Evolutionary conservation across 306 rosid genomes (phyloP).

Genomic region (Lithocarpus polystachyus): DNA sequence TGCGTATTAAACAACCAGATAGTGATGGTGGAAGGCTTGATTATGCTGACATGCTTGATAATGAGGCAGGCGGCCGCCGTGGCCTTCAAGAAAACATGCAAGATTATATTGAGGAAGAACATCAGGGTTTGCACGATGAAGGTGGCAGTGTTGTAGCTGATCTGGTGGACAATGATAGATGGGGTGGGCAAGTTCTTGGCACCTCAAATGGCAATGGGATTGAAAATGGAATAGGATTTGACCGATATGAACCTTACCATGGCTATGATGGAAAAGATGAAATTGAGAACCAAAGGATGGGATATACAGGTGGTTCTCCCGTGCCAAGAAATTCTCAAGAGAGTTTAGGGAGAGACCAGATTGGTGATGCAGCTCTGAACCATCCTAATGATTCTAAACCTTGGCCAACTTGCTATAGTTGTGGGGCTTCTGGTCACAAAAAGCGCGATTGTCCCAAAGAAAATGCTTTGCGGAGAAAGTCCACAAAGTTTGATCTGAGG

Average conservation of each 20-base stretch:
- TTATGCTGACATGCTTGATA: slow-evolving; percentile 27
- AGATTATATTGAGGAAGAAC: slow-evolving; percentile 31
- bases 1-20: slow-evolving; percentile 6
- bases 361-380: slow-evolving; percentile 23
- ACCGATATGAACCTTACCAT: slow-evolving; percentile 48
- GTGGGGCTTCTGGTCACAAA: slow-evolving; percentile 59
- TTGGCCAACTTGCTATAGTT: slow-evolving; percentile 34
- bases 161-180: slow-evolving; percentile 42
- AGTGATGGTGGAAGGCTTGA: slow-evolving; percentile 27
- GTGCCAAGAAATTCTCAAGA: slow-evolving; percentile 28
- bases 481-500: slow-evolving; percentile 22
- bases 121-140: slow-evolving; percentile 24
- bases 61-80: slow-evolving; percentile 23
- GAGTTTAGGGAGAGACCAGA: slow-evolving; percentile 15
- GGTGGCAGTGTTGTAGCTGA: slow-evolving; percentile 29
- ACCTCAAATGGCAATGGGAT: slow-evolving; percentile 16
- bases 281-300: slow-evolving; percentile 30
- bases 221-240: slow-evolving; percentile 34
- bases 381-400: slow-evolving; percentile 19
- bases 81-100: slow-evolving; percentile 18
- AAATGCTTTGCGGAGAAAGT: slow-evolving; percentile 21
- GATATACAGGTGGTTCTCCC: slow-evolving; percentile 32
- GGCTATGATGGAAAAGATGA: slow-evolving; percentile 42
- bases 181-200: slow-evolving; percentile 43
- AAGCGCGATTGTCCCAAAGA: slow-evolving; percentile 49